Conservation (phyloP, 805 yeast genomes). For the Candida pseudofarinosa region DNA sequence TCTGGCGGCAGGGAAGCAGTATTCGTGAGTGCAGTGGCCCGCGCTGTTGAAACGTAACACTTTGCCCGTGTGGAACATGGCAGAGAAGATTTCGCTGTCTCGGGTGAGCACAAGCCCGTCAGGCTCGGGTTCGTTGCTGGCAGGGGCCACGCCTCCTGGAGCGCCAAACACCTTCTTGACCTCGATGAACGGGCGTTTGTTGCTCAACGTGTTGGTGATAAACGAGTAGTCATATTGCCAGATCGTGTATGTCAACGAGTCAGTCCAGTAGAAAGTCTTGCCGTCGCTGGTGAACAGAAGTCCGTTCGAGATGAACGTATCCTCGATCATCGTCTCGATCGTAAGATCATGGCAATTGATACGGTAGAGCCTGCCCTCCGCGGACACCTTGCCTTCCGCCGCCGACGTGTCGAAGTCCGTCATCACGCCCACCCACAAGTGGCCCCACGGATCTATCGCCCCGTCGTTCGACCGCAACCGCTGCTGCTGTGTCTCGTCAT, state of each 20-base stretch:
- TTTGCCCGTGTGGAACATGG: conserved; percentile 59
- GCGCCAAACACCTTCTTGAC: conserved; percentile 24
- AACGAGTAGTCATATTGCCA: conserved; percentile 38
- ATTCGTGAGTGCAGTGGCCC: conserved; percentile 51
- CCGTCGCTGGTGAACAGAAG: conserved; percentile 31
- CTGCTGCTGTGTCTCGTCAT: conserved; percentile 15
- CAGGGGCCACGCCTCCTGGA: conserved; percentile 77
- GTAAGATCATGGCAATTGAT: conserved; percentile 28
- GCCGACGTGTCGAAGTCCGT: conserved; percentile 39
- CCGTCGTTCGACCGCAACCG: conserved; percentile 72
- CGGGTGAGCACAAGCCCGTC: conserved; percentile 71
- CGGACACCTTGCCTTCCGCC: conserved; percentile 25
- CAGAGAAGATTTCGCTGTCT: conserved; percentile 54
- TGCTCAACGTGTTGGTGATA: conserved; percentile 21
- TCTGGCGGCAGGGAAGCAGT: conserved; percentile 54
- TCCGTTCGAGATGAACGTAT: conserved; percentile 66
- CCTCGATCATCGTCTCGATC: conserved; percentile 26
- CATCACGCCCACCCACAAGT: conserved; percentile 82
- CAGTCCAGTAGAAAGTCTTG: conserved; percentile 37
- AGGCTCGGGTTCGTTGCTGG: conserved; percentile 47
- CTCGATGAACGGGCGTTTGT: conserved; percentile 22
- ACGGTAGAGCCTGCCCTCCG: conserved; percentile 49
- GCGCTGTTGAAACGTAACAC: conserved; percentile 50
- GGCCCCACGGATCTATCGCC: conserved; percentile 68
- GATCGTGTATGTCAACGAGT: conserved; percentile 29